Base-by-base conservation (phyloP, 257 asterid genomes). In the Fraxinus excelsior region DNA sequence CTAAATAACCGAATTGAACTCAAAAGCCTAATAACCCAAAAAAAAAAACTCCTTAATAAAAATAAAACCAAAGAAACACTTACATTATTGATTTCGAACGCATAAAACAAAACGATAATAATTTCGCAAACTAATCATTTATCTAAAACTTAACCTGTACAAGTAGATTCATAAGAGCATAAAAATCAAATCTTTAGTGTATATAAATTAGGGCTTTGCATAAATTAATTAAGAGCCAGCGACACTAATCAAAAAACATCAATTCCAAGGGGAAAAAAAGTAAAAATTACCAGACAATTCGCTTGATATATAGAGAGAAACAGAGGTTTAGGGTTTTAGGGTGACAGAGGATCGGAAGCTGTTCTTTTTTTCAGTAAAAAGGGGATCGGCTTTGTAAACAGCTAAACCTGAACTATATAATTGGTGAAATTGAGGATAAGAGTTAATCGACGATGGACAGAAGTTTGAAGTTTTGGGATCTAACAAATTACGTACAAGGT, bases 401-500 rank as follows among this genome's bases (percentile, higher is more conserved):
- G 37, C 76, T 73, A 56, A 42, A 10, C 19, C 10, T 23, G 7
- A 66, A 67, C 40, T 53, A 29, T 75, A 25, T 32, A 72, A 70
- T 71, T 71, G 87, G 87, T 72, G 90, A 75, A 85, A 69, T 72
- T 60, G 79, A 86, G 84, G 92, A 89, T 90, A 83, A 87, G 86
- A 80, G 83, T 18, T 25, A 70, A 80, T 84, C 72, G 65, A 80
- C 88, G 80, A 75, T 66, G 44, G 56, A 28, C 64, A 75, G 9
- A 75, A 69, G 75, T 13, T 42, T 9, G 40, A 37, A 65, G 77
- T 81, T 79, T 77, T 26, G 76, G 56, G 85, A 80, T 89, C 89
- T 32, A 38, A 76, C 84, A 76, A 38, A 16, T 34, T 76, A 23
- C 21, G 75, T 80, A 85, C 79, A 74, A 10, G 88, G 74, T 85